phyloP scores from a whole-genome alignment of 2,329 filamentous ascomycete genomes.

The Didymella segeticola region DNA sequence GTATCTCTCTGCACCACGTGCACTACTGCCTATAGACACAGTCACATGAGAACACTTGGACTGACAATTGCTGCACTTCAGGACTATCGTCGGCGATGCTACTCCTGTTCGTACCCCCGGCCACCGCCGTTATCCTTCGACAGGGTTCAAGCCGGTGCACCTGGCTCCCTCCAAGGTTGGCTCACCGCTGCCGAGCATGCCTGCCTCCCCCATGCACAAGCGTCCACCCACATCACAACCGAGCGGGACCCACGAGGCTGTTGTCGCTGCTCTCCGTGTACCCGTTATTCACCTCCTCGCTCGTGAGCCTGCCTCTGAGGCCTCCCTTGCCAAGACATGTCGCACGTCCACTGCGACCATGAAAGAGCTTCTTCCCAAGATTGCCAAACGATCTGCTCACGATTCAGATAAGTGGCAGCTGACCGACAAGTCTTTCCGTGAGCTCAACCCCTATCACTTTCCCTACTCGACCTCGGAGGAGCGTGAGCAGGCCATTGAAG shows the following conservation, averaged over 20 bases:
- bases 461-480: conserved; percentile 63
- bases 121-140: conserved; percentile 48
- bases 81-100: conserved; percentile 47
- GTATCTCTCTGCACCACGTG: conserved; percentile 7
- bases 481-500: conserved; percentile 65
- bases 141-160: conserved; percentile 43
- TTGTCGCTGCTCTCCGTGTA: conserved; percentile 52
- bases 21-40: conserved; percentile 2
- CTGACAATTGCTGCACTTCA: conserved; percentile 41
- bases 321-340: conserved; percentile 41
- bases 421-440: conserved; percentile 65
- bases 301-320: conserved; percentile 40
- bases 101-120: conserved; percentile 40
- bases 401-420: conserved; percentile 55
- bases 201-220: conserved; percentile 46
- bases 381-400: conserved; percentile 58
- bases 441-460: conserved; percentile 68
- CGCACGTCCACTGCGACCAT: conserved; percentile 38
- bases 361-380: conserved; percentile 53
- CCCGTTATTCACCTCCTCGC: conserved; percentile 63
- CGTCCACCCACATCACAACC: conserved; percentile 53
- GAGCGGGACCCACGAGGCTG: conserved; percentile 37
- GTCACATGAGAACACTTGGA: conserved; percentile 26
- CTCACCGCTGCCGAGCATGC: conserved; percentile 50
- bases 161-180: conserved; percentile 47